Conservation (phyloP, 208 protist species). For the Zelonia costaricensis region DNA sequence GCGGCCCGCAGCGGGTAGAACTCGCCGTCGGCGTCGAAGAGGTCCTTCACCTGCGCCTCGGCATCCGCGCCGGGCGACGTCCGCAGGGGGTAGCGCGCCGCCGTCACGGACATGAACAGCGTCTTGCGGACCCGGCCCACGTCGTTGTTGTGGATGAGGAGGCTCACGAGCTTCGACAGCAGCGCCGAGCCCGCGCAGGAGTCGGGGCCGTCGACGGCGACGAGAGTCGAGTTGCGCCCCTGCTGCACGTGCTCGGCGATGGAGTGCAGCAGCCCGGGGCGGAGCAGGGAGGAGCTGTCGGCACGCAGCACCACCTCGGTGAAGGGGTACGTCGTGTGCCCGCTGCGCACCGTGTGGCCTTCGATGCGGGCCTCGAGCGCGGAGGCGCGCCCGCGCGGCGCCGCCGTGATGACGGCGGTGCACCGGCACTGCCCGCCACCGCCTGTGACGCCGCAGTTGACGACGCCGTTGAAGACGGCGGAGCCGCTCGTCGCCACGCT, state of each 20-base stretch:
- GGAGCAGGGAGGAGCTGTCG: conserved; percentile 30
- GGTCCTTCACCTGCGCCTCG: conserved; percentile 11
- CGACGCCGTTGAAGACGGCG: no score
- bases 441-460: not conserved
- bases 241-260: conserved; percentile 23
- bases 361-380: conserved; percentile 19
- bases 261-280: conserved; percentile 11
- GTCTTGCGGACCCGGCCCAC: conserved; percentile 7
- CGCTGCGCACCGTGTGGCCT: conserved; percentile 11
- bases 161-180: conserved; percentile 24
- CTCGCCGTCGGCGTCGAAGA: conserved; percentile 18
- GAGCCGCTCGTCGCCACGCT: not conserved
- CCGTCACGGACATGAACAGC: conserved; percentile 20
- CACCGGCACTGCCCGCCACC: conserved; percentile 1
- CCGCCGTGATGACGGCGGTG: conserved; percentile 5
- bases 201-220: conserved; percentile 28
- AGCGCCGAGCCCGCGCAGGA: conserved; percentile 12
- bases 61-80: no score
- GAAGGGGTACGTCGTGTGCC: conserved; percentile 10
- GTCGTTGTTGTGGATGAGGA: conserved; percentile 21
- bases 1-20: conserved; percentile 22
- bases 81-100: conserved; percentile 5
- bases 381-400: not conserved
- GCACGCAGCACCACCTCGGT: conserved; percentile 29
- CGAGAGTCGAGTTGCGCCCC: conserved; percentile 30